A percentile compares a stretch with the other conserved stretches of the same genome.
phyloP scores from a whole-genome alignment of 1,284 basidiomycete genomes.

The Trametes pubescens region DNA sequence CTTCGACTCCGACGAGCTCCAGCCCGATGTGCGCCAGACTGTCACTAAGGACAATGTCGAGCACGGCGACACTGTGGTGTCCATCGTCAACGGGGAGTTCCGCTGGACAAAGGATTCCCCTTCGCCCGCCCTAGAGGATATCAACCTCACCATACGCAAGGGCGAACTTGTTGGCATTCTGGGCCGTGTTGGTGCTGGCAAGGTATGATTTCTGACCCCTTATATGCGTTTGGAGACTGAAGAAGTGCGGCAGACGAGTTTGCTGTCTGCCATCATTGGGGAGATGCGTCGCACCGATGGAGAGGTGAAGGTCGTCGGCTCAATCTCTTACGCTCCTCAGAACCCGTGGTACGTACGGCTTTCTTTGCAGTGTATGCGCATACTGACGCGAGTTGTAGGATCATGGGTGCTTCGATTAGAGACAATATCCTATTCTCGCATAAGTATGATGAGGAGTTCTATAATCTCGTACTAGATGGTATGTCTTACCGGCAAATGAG shows the following conservation, averaged over 20 bases:
- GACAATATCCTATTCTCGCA: constrained; percentile 94
- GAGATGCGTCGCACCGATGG: constrained; percentile 89
- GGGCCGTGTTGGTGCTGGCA: constrained; percentile 93
- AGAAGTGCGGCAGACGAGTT: constrained; percentile 58
- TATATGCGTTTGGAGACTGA: constrained; percentile 4
- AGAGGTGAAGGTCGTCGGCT: constrained; percentile 74
- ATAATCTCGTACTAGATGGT: constrained; percentile 81
- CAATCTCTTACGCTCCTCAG: constrained; percentile 90
- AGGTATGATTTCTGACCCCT: constrained; percentile 56
- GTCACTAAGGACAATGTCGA: constrained; percentile 53
- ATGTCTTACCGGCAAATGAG: constrained; percentile 3
- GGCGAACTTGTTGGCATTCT: constrained; percentile 91
- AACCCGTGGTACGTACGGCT: constrained; percentile 75
- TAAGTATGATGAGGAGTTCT: constrained; percentile 83
- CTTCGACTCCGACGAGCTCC: constrained; percentile 83
- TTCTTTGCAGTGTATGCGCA: neutral
- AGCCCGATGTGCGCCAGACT: constrained; percentile 72
- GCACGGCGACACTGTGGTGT: constrained; percentile 75
- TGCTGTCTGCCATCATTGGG: constrained; percentile 83
- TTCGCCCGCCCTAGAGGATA: constrained; percentile 77
- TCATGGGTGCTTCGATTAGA: constrained; percentile 83
- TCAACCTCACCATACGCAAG: constrained; percentile 79
- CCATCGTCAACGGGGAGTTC: constrained; percentile 80
- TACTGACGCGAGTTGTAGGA: constrained; percentile 53
- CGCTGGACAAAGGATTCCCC: constrained; percentile 70